phyloP scores from a whole-genome alignment of 371 early-diverging fungal species.

The Entomophthora muscae region DNA sequence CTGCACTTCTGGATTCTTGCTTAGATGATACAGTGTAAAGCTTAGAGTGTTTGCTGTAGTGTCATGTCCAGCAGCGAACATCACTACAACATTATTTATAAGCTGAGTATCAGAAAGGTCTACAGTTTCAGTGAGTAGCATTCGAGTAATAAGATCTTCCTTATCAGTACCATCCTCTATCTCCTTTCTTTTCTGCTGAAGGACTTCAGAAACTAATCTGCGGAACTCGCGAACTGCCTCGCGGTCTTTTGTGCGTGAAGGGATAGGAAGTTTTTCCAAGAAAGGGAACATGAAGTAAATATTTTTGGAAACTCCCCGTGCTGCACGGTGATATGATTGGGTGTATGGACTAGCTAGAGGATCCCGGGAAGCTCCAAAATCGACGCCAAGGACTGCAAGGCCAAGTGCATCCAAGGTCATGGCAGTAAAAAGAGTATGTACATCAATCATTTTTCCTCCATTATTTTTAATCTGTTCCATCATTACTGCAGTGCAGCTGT shows the following conservation, averaged over 20 bases:
- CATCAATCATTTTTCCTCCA: neutral
- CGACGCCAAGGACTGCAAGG: neutral
- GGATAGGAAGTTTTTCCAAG: neutral
- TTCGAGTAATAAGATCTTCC: neutral
- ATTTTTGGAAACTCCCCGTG: neutral
- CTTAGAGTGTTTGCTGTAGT: conserved; percentile 2
- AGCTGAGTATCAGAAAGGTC: neutral
- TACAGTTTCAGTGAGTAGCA: neutral
- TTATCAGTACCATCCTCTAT: neutral
- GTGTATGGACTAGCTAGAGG: neutral
- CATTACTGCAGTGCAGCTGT: neutral
- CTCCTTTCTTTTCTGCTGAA: neutral
- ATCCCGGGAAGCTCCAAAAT: neutral
- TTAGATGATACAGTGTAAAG: neutral
- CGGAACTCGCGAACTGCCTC: neutral
- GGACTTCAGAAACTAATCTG: neutral
- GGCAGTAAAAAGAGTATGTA: neutral
- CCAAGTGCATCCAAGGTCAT: conserved; percentile 4
- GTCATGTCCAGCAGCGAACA: conserved; percentile 6
- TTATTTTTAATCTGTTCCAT: neutral
- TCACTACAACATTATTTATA: neutral
- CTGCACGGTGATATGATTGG: neutral
- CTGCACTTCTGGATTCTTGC: neutral
- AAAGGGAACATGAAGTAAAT: conserved; percentile 7
- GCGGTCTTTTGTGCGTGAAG: neutral